phyloP scores from a whole-genome alignment of 2,329 filamentous ascomycete species.

The Penicillium sp. region DNA sequence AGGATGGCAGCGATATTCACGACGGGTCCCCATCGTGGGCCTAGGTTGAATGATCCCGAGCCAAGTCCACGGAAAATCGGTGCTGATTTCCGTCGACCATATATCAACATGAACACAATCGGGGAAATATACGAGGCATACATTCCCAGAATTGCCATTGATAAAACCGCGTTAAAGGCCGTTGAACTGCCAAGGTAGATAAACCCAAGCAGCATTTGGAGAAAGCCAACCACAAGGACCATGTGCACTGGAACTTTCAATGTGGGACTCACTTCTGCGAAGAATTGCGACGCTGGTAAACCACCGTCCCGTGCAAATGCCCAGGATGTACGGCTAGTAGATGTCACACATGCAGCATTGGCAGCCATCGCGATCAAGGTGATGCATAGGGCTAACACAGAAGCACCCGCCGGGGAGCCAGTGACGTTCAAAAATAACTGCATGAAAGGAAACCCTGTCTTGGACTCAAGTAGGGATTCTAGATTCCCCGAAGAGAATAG shows the following conservation, averaged over 20 bases:
- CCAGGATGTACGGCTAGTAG: conserved; percentile 37
- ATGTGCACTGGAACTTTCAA: conserved; percentile 48
- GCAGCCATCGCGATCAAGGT: conserved; percentile 17
- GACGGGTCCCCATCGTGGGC: conserved; percentile 13
- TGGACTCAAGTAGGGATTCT: conserved; percentile 38
- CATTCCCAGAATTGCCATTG: conserved; percentile 49
- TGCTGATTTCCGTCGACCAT: conserved; percentile 11
- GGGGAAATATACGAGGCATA: conserved; percentile 50
- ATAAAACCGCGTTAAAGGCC: conserved; percentile 45
- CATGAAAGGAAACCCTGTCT: conserved; percentile 47
- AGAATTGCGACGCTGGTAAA: conserved; percentile 44
- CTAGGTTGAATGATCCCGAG: conserved; percentile 11
- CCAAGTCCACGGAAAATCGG: conserved; percentile 6
- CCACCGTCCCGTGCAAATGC: conserved; percentile 54
- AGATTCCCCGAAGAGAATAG: conserved; percentile 47
- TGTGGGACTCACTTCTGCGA: conserved; percentile 41
- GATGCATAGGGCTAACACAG: conserved; percentile 14
- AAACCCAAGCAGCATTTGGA: conserved; percentile 48
- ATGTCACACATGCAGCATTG: conserved; percentile 20
- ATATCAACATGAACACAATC: conserved; percentile 35
- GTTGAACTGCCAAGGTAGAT: conserved; percentile 47
- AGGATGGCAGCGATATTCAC: conserved; percentile 14
- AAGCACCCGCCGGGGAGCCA: conserved; percentile 12
- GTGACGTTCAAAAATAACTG: conserved; percentile 35
- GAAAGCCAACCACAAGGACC: conserved; percentile 43